A percentile compares a stretch with the other conserved stretches of the same genome.
These are phyloP conservation scores for Cercospora sesami DNA, from an alignment of 2,329 filamentous ascomycete species.

Conservation along the genomic window DNA sequence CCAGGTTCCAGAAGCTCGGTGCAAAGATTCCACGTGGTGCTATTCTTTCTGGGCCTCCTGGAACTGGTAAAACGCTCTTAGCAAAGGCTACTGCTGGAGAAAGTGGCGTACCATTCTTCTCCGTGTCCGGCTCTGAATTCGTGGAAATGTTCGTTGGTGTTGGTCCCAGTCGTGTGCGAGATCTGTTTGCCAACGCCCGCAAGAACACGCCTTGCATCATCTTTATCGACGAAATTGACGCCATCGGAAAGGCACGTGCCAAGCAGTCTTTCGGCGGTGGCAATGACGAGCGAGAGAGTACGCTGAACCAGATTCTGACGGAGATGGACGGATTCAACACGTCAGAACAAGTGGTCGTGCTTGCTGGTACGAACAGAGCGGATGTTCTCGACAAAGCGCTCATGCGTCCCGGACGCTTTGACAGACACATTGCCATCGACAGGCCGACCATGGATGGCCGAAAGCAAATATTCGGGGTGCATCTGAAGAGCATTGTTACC, in stretches of 20 bases:
- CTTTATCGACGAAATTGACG: constrained; percentile 99
- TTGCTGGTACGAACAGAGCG: constrained; percentile 93
- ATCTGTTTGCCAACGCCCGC: constrained; percentile 88
- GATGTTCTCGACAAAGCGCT: constrained; percentile 93
- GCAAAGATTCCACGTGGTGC: constrained; percentile 97
- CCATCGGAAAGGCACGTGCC: constrained; percentile 85
- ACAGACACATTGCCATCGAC: constrained; percentile 94
- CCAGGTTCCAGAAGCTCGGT: constrained; percentile 87
- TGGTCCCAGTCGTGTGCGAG: constrained; percentile 89
- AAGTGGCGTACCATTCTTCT: constrained; percentile 96
- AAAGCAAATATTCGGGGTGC: constrained; percentile 93
- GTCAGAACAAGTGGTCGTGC: constrained; percentile 89
- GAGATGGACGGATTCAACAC: constrained; percentile 99
- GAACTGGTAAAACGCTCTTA: constrained; percentile 95
- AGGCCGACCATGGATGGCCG: constrained; percentile 94
- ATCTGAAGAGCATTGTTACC: constrained; percentile 91
- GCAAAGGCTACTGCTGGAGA: constrained; percentile 98
- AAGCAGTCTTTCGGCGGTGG: constrained; percentile 84
- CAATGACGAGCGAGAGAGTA: constrained; percentile 95
- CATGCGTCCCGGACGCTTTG: constrained; percentile 95
- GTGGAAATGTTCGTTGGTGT: constrained; percentile 99
- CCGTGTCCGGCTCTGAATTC: constrained; percentile 96
- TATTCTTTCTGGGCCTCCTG: constrained; percentile 93
- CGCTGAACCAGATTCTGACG: constrained; percentile 95
- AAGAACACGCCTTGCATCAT: constrained; percentile 98